Conservation (phyloP, 306 rosid species). For the Mucuna pruriens region DNA sequence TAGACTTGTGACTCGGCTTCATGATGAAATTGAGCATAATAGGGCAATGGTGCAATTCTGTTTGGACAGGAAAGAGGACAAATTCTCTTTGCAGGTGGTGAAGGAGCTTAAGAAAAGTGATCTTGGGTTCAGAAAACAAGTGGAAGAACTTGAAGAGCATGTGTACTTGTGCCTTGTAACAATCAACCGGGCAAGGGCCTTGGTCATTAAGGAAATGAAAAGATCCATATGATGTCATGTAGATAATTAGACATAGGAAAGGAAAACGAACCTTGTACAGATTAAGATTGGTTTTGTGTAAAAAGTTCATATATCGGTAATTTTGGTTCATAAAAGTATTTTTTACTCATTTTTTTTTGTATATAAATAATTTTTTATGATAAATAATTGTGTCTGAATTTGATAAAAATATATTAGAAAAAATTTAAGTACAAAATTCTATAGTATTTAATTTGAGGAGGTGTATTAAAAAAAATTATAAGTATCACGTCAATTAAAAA, state of each 20-base stretch:
- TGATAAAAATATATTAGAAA: too few species aligned
- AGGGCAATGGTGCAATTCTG: constrained; percentile 51
- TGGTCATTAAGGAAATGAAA: constrained; percentile 56
- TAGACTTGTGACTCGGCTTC: constrained; percentile 53
- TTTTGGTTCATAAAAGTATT: too few species aligned
- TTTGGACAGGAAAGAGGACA: constrained; percentile 54
- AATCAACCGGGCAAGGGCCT: constrained; percentile 56
- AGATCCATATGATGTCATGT: neutral
- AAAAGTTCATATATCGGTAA: too few species aligned
- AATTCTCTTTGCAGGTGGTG: constrained; percentile 45
- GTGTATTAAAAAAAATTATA: too few species aligned
- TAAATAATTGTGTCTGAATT: too few species aligned
- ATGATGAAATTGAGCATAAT: constrained; percentile 54
- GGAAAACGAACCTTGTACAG: neutral
- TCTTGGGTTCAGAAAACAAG: constrained; percentile 52
- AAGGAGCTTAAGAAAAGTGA: constrained; percentile 59
- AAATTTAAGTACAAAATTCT: too few species aligned
- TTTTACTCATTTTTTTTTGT: too few species aligned
- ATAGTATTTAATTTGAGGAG: too few species aligned
- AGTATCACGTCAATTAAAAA: too few species aligned
- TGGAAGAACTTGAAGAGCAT: constrained; percentile 70
- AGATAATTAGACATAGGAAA: neutral
- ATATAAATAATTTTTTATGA: too few species aligned
- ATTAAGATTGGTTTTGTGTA: too few species aligned
- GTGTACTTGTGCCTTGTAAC: constrained; percentile 59